These are phyloP conservation scores for Arthroderma uncinatum DNA, from an alignment of 2,329 filamentous ascomycete species.

Conservation along the genomic window DNA sequence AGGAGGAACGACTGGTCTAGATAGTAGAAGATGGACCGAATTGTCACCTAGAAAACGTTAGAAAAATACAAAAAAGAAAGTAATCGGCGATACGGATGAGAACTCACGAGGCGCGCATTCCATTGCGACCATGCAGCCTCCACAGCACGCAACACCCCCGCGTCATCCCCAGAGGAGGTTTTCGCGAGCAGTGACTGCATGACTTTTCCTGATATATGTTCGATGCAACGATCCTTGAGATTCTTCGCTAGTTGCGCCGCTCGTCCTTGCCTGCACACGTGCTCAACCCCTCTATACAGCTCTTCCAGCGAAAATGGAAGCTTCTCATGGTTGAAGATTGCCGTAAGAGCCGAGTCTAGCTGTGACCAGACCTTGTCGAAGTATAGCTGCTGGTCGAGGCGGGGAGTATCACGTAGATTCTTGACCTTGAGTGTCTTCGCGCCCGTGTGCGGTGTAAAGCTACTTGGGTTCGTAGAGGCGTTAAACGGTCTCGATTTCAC, in stretches of 20 bases:
- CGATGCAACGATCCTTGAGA: constrained; percentile 55
- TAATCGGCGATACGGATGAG: too few relatives aligned
- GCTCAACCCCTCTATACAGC: constrained; percentile 82
- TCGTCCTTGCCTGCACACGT: constrained; percentile 69
- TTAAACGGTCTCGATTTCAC: constrained; percentile 12
- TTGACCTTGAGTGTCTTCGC: constrained; percentile 86
- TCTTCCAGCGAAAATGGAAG: constrained; percentile 70
- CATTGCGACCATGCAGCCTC: constrained; percentile 62
- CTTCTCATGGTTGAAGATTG: constrained; percentile 57
- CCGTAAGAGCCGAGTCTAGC: constrained; percentile 59
- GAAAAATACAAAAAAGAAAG: constrained; percentile 1
- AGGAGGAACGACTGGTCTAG: constrained; percentile 83
- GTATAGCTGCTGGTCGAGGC: constrained; percentile 61
- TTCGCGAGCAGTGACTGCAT: constrained; percentile 48
- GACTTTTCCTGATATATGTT: constrained; percentile 49
- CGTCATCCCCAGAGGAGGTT: constrained; percentile 44
- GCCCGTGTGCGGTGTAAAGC: constrained; percentile 62
- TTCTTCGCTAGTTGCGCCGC: constrained; percentile 56
- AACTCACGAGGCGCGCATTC: constrained; percentile 61
- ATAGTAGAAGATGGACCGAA: constrained; percentile 87
- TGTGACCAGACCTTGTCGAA: constrained; percentile 65
- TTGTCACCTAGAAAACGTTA: constrained; percentile 45
- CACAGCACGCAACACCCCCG: constrained; percentile 53
- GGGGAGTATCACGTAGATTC: constrained; percentile 62
- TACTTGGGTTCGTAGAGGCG: constrained; percentile 28